Percentiles rank a stretch among this genome's conserved stretches.
Evolutionary conservation across 73 alveolate genomes (phyloP).

Genomic region (Chromera velia): DNA sequence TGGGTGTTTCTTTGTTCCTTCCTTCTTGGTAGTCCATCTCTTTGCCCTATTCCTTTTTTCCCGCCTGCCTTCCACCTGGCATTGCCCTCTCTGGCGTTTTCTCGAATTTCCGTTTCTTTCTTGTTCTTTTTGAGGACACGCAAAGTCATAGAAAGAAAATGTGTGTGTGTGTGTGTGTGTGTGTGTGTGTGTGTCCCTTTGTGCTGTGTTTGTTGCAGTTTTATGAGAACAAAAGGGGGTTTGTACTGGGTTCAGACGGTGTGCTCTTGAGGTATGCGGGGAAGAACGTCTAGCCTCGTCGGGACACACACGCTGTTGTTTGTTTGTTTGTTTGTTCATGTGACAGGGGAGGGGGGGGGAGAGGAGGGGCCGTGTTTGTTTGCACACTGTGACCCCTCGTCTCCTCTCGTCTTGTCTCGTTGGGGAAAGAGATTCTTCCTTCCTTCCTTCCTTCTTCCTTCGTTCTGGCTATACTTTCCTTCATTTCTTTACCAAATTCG

Average conservation of each 20-base stretch:
- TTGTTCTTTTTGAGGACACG: too few relatives aligned
- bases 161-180: too few relatives aligned
- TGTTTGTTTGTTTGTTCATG: too few relatives aligned
- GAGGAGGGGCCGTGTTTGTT: background rate
- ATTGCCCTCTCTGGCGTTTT: too few relatives aligned
- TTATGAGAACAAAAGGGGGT: background rate
- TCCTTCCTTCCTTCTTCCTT: background rate
- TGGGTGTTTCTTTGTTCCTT: too few relatives aligned
- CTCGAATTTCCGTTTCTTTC: background rate
- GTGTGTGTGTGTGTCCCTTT: too few relatives aligned
- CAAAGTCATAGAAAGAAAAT: too few relatives aligned
- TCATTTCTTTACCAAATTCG: background rate
- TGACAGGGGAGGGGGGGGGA: background rate
- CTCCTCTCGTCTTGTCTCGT: too few relatives aligned
- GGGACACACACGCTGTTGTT: background rate
- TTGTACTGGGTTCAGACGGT: background rate
- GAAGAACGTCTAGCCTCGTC: background rate
- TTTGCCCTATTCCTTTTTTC: too few relatives aligned
- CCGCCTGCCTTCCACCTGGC: too few relatives aligned
- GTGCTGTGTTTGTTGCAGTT: background rate
- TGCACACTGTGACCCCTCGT: background rate
- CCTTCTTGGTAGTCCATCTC: too few relatives aligned
- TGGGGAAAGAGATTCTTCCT: background rate
- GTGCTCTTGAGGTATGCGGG: background rate
- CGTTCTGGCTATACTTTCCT: background rate